Evolutionary conservation across 2,329 filamentous ascomycete species (phyloP).

Genomic region (Clonostachys rhizophaga): DNA sequence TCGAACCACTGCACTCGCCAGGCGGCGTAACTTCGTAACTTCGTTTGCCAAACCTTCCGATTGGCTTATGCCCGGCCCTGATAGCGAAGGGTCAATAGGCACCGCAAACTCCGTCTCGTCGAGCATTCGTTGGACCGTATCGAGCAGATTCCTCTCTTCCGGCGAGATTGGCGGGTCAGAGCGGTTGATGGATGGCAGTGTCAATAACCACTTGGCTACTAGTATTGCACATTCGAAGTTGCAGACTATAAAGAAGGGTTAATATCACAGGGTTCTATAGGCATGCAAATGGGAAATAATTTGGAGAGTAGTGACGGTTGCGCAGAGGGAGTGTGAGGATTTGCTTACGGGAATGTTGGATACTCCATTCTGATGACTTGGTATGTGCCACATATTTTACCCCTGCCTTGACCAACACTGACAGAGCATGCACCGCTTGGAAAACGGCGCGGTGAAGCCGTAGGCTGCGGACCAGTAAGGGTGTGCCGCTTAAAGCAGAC

Average conservation of each 20-base stretch:
- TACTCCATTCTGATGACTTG: conserved; percentile 58
- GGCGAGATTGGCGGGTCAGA: conserved; percentile 41
- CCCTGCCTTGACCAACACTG: conserved; percentile 59
- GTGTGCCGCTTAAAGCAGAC: conserved; percentile 52
- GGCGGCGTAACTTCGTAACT: conserved; percentile 44
- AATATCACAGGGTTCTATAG: no score
- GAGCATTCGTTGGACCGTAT: conserved; percentile 52
- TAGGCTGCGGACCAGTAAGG: conserved; percentile 52
- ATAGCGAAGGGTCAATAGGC: conserved; percentile 51
- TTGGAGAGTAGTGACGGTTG: no score
- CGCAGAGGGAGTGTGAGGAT: neutral
- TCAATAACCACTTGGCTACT: conserved; percentile 56
- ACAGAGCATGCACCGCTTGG: conserved; percentile 64
- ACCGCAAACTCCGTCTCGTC: conserved; percentile 60
- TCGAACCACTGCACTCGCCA: conserved; percentile 52
- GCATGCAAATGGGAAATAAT: no score
- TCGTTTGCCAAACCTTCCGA: conserved; percentile 41
- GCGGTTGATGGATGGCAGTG: conserved; percentile 45
- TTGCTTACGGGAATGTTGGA: conserved; percentile 54
- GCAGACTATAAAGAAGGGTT: conserved; percentile 33
- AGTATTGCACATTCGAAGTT: conserved; percentile 59
- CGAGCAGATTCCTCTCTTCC: conserved; percentile 50
- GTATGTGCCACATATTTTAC: conserved; percentile 59
- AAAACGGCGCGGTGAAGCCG: conserved; percentile 60
- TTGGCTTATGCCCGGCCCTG: conserved; percentile 27